Evolutionary conservation across 139 green algal species (phyloP), one percentile per base, ranked within the genome.

Genomic region (Chlorella vulgaris): DNA sequence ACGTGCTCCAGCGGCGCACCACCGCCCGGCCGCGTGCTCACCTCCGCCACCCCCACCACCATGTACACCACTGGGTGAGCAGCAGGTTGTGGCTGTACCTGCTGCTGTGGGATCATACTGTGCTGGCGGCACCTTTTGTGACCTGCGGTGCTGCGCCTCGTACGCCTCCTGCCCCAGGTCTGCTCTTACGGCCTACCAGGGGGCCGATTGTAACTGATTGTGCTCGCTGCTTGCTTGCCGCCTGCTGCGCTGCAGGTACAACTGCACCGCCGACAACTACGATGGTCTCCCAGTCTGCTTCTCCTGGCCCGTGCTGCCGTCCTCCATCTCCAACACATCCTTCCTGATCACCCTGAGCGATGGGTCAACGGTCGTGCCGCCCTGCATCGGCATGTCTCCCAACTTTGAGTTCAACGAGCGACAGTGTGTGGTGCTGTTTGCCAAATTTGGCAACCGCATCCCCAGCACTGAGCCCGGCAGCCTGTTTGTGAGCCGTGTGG

Each of bases 401-500:
- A 75, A 75, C 40, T 35, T 36, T 7, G 68, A 75, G 68, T 75
- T 75, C 13, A 75, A 75, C 42, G 68, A 75, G 40, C 68, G 68
- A 15, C 68, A 75, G 39, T 75, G 68, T 40, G 7, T 75, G 40
- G 68, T 75, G 68, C 68, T 75, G 68, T 75, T 75, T 61, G 68
- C 39, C 8, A 75, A 75, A 40, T 60, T 75, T 38, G 68, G 68
- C 68, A 75, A 75, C 68, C 68, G 68, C 68, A 47, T 75, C 35
- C 68, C 68, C 29, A 24, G 26, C 40, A 60, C 19, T 4, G 42
- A 75, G 39, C 40, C 7, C 1, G 40, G 42, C 40, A 19, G 22
- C 28, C 39, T 75, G 24, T 75, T 60, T 58, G 28, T 58, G 26
- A 35, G 39, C 5, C 3, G 28, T 5, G 68, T 75, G 68, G 68